A percentile compares a stretch with the other conserved stretches of the same genome.
Evolutionary conservation across 2,329 filamentous ascomycete species (phyloP).

Genomic region (Clarireedia sp.): DNA sequence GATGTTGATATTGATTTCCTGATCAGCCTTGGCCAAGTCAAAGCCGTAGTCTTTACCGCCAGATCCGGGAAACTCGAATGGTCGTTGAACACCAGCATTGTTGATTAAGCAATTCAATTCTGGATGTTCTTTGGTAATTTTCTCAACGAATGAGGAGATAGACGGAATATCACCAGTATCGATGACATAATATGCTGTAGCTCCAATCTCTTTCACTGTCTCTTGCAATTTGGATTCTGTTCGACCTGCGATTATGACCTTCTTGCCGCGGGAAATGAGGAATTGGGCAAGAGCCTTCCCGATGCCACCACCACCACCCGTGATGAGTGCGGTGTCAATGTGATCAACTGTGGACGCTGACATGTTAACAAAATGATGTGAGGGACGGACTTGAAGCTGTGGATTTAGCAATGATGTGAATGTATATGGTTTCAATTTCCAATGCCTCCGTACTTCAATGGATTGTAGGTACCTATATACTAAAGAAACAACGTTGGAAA

Average conservation of each 20-base stretch:
- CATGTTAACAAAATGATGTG: background rate
- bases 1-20: slow-evolving; percentile 52
- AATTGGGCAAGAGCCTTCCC: slow-evolving; percentile 41
- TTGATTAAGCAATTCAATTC: slow-evolving; percentile 51
- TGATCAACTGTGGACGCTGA: background rate
- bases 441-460: too few species aligned
- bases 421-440: background rate
- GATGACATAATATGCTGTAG: slow-evolving; percentile 42
- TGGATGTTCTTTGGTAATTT: slow-evolving; percentile 41
- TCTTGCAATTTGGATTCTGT: slow-evolving; percentile 45
- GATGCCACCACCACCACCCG: slow-evolving; percentile 45
- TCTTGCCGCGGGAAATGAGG: slow-evolving; percentile 14
- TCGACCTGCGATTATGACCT: slow-evolving; percentile 43
- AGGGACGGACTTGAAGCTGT: background rate
- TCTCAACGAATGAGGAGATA: slow-evolving; percentile 38
- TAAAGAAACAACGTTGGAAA: too few species aligned
- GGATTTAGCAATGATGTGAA: background rate
- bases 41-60: slow-evolving; percentile 32
- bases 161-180: slow-evolving; percentile 40
- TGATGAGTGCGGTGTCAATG: slow-evolving; percentile 34
- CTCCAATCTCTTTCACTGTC: slow-evolving; percentile 37
- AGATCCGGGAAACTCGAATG: slow-evolving; percentile 35
- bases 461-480: too few species aligned
- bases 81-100: slow-evolving; percentile 51
- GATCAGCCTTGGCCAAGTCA: slow-evolving; percentile 40